A percentile compares a stretch with the other conserved stretches of the same genome.
Evolutionary conservation across 768 basidiomycete genomes (phyloP).

Genomic region (Tricholoma sp.): DNA sequence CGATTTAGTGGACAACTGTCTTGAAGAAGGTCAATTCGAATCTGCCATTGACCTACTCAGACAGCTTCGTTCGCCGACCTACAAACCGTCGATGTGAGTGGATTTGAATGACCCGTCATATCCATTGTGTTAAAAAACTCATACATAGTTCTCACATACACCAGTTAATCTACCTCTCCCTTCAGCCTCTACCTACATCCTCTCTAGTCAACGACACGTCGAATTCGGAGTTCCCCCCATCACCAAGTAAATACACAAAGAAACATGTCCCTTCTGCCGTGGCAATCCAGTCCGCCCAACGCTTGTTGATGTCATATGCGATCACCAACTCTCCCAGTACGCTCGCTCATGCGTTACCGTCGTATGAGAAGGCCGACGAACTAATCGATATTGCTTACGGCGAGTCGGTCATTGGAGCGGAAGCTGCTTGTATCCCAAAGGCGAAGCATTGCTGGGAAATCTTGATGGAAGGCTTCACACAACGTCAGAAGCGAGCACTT

Average conservation of each 20-base stretch:
- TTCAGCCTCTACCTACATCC: conserved; percentile 44
- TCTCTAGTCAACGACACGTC: conserved; percentile 10
- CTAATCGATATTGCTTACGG: conserved; percentile 28
- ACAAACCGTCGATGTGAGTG: conserved; percentile 56
- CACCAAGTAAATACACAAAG: conserved; percentile 46
- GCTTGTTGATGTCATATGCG: conserved; percentile 50
- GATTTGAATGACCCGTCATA: not conserved
- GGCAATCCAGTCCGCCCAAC: conserved; percentile 47
- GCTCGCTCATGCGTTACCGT: conserved; percentile 52
- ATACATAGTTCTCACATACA: conserved; percentile 52
- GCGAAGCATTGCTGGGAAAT: conserved; percentile 61
- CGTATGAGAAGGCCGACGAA: conserved; percentile 26
- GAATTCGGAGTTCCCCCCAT: conserved; percentile 24
- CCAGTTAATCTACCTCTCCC: conserved; percentile 65
- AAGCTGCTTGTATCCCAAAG: conserved; percentile 47
- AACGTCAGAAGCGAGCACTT: conserved; percentile 24
- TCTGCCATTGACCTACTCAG: conserved; percentile 58
- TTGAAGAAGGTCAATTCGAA: conserved; percentile 77
- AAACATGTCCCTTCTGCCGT: conserved; percentile 33
- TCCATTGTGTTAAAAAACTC: not conserved
- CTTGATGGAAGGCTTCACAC: conserved; percentile 49
- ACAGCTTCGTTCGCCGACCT: conserved; percentile 53
- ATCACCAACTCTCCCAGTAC: conserved; percentile 51
- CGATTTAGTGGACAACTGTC: conserved; percentile 62
- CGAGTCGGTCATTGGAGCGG: conserved; percentile 55